Evolutionary conservation across 1,139 yeast genomes (phyloP).

Genomic region (Candida tunisiensis): DNA sequence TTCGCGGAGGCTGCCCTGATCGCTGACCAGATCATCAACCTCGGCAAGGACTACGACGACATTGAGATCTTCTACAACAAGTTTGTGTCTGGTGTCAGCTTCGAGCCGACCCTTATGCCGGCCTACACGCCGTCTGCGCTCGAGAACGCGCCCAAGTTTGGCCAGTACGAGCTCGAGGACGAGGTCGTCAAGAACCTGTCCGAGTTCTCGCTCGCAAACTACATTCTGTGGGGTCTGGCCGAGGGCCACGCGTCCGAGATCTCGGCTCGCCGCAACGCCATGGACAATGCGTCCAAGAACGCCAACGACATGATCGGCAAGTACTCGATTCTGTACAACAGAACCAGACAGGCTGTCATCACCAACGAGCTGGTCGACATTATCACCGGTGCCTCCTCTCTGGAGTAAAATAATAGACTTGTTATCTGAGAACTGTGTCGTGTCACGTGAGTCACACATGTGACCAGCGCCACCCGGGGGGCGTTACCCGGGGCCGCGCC

Average conservation of each 20-base stretch:
- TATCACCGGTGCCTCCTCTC: slow-evolving; percentile 98
- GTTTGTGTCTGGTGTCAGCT: slow-evolving; percentile 75
- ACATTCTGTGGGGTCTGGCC: slow-evolving; percentile 81
- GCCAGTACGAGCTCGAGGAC: slow-evolving; percentile 71
- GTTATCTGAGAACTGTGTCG: not conserved
- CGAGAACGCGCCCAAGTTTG: slow-evolving; percentile 74
- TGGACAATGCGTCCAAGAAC: slow-evolving; percentile 99
- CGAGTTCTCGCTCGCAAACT: slow-evolving; percentile 83
- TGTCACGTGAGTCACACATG: too few relatives aligned
- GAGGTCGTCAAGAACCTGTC: slow-evolving; percentile 36
- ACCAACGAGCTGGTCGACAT: slow-evolving; percentile 99
- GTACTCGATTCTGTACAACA: slow-evolving; percentile 94
- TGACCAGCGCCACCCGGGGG: too few relatives aligned
- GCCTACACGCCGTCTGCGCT: slow-evolving; percentile 58
- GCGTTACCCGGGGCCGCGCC: too few relatives aligned
- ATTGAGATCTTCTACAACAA: slow-evolving; percentile 77
- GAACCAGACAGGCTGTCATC: slow-evolving; percentile 99
- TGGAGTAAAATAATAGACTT: slow-evolving; percentile 38
- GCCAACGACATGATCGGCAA: slow-evolving; percentile 97
- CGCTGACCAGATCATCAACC: slow-evolving; percentile 63
- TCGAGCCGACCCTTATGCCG: slow-evolving; percentile 62
- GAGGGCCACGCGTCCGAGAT: slow-evolving; percentile 98
- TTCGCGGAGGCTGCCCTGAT: slow-evolving; percentile 80
- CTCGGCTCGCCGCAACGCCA: slow-evolving; percentile 98
- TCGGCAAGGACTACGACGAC: slow-evolving; percentile 43